Percentiles rank a stretch among this genome's conserved stretches.
Evolutionary conservation across 208 protist genomes (phyloP).

Genomic region (Jaenimonas drosophilae): DNA sequence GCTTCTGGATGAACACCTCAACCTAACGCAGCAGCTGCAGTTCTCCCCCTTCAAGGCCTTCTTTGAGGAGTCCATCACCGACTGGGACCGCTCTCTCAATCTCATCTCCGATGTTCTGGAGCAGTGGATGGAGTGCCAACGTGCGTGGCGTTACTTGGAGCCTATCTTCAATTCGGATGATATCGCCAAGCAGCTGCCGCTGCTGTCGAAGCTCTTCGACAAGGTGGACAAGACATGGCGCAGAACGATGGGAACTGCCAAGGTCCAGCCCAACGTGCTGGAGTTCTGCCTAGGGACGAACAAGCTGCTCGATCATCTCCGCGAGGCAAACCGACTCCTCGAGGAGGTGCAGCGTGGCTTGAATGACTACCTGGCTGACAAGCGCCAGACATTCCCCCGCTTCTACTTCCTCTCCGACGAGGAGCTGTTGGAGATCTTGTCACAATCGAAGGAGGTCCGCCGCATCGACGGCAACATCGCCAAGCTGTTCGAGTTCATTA

Average conservation of each 20-base stretch:
- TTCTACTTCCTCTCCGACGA: constrained; percentile 94
- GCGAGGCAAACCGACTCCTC: constrained; percentile 90
- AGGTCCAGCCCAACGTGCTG: constrained; percentile 87
- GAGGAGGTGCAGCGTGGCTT: constrained; percentile 96
- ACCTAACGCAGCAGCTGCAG: constrained; percentile 93
- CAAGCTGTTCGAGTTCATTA: constrained; percentile 95
- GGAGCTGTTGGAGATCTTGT: constrained; percentile 94
- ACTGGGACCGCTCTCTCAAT: constrained; percentile 93
- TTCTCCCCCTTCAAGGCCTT: constrained; percentile 95
- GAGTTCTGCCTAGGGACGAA: constrained; percentile 90
- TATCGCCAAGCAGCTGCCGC: constrained; percentile 93
- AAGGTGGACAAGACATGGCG: constrained; percentile 95
- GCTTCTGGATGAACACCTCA: constrained; percentile 94
- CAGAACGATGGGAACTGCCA: constrained; percentile 79
- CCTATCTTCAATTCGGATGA: constrained; percentile 96
- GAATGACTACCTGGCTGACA: constrained; percentile 95
- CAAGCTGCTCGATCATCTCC: constrained; percentile 92
- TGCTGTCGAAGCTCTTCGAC: constrained; percentile 91
- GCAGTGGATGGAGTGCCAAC: constrained; percentile 94
- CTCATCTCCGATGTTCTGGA: constrained; percentile 93
- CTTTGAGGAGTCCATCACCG: constrained; percentile 90
- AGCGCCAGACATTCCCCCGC: constrained; percentile 90
- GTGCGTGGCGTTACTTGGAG: constrained; percentile 95
- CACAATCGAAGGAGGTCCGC: constrained; percentile 92
- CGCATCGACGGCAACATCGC: constrained; percentile 93